phyloP scores from a whole-genome alignment of 495 filamentous ascomycete genomes.

The Daldinia loculata region DNA sequence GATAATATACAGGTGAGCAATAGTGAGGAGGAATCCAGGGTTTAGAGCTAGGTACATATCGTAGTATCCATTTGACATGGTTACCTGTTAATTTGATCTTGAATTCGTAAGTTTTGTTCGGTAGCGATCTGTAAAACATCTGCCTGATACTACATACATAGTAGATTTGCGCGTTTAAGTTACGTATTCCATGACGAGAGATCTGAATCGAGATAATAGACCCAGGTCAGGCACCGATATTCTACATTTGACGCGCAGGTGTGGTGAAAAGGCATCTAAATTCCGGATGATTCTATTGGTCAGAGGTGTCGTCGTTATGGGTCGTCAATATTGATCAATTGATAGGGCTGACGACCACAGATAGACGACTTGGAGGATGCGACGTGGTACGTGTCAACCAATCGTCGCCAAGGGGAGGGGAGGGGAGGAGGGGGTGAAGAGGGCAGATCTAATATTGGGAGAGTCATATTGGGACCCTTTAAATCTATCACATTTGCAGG shows the following conservation, averaged over 20 bases:
- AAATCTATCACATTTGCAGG: not conserved
- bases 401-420: conserved; percentile 23
- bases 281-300: conserved; percentile 30
- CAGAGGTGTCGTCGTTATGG: conserved; percentile 11
- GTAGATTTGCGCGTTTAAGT: conserved; percentile 30
- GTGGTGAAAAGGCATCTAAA: conserved; percentile 30
- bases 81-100: not conserved
- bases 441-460: not conserved
- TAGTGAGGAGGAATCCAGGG: not conserved
- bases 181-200: conserved; percentile 36
- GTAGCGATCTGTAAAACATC: not conserved
- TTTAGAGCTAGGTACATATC: not conserved
- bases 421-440: not conserved
- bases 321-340: conserved; percentile 20
- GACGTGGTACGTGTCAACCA: conserved; percentile 28
- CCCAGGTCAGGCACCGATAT: conserved; percentile 43
- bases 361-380: conserved; percentile 5
- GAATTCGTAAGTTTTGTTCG: not conserved
- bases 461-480: not conserved
- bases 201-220: conserved; percentile 10
- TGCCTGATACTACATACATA: not conserved
- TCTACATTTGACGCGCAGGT: conserved; percentile 30
- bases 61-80: not conserved
- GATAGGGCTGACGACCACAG: conserved; percentile 40
- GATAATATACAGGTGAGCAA: not conserved